Evolutionary conservation across 768 basidiomycete genomes (phyloP), one percentile per base, ranked within the genome.

Genomic region (Psilocybe cubensis): DNA sequence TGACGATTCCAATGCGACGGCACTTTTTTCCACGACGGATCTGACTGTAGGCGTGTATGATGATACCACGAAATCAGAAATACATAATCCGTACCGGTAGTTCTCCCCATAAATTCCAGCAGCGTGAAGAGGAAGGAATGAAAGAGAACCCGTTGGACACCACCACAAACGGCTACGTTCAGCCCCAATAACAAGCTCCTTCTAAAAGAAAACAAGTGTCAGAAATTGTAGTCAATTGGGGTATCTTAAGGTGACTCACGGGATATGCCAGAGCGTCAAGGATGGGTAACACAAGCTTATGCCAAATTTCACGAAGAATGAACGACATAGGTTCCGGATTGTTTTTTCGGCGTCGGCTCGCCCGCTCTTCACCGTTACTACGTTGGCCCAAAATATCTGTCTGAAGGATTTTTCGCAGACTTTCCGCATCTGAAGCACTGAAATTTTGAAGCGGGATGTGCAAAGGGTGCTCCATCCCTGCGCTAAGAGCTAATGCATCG

Each of bases 401-500:
- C 29, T 48, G 59, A 27, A 60, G 40, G 18, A 12, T 31, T n/a
- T 58, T 28, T 23, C 33, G 45, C 11, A 52, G 47, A 31, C 41
- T 8, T 25, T 52, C 23, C 27, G 61, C 62, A 33, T 61, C 29
- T n/a, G 25, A 33, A 40, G 45, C 31, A 31, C 45, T 48, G 35
- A 64, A 57, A 18, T 59, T 43, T 23, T 57, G 29, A 12, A 68
- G 60, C 7, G 60, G 61, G 18, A 69, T 64, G 53, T 64, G 64
- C 35, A 63, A 12, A 20, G 66, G 60, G 40, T 54, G 33, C 2
- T 63, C 52, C 18, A 24, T 31, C 3, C 57, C 60, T 23, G 50
- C 20, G 3, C 56, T 40, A 33, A 70, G 53, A 33, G 63, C 63
- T 23, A 69, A 29, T 14, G 67, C 67, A 60, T 70, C 65, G 51